These are phyloP conservation scores for Alternaria metachromatica DNA, from an alignment of 2,329 filamentous ascomycete genomes.

Conservation along the genomic window DNA sequence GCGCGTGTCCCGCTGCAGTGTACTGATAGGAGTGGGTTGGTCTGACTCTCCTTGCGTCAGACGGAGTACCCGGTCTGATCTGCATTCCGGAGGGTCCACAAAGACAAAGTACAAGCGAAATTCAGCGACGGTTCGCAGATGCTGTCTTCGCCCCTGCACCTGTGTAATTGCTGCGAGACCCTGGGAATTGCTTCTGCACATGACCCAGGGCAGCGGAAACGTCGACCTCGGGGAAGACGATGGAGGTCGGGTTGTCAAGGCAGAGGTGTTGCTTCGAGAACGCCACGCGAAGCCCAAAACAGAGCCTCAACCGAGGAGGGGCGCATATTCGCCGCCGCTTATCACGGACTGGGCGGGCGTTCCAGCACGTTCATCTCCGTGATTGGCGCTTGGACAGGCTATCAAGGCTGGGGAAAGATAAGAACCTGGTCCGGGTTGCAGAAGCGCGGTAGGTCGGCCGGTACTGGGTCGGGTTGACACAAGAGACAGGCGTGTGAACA, in stretches of 20 bases:
- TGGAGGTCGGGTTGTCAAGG: slow-evolving; percentile 29
- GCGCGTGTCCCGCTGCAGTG: slow-evolving; percentile 13
- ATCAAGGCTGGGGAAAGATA: slow-evolving; percentile 43
- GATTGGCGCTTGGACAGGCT: slow-evolving; percentile 24
- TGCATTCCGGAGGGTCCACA: slow-evolving; percentile 19
- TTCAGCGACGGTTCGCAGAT: neutral
- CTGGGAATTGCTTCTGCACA: neutral
- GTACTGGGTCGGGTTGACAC: slow-evolving; percentile 25
- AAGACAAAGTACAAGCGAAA: neutral
- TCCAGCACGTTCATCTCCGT: slow-evolving; percentile 19
- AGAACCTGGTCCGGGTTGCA: slow-evolving; percentile 33
- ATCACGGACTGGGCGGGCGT: slow-evolving; percentile 31
- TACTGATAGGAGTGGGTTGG: slow-evolving; percentile 21
- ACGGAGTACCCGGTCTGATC: slow-evolving; percentile 16
- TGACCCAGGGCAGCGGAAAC: slow-evolving; percentile 7
- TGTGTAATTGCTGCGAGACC: neutral
- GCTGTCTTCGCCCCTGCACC: neutral
- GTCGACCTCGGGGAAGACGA: slow-evolving; percentile 33
- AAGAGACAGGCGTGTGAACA: slow-evolving; percentile 18
- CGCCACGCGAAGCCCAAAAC: slow-evolving; percentile 35
- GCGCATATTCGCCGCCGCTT: slow-evolving; percentile 46
- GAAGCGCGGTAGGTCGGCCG: slow-evolving; percentile 26
- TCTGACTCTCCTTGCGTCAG: slow-evolving; percentile 17
- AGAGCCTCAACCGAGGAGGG: slow-evolving; percentile 45
- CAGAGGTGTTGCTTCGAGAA: slow-evolving; percentile 35